phyloP scores from a whole-genome alignment of 2,329 filamentous ascomycete genomes.

The Fusarium circinatum region DNA sequence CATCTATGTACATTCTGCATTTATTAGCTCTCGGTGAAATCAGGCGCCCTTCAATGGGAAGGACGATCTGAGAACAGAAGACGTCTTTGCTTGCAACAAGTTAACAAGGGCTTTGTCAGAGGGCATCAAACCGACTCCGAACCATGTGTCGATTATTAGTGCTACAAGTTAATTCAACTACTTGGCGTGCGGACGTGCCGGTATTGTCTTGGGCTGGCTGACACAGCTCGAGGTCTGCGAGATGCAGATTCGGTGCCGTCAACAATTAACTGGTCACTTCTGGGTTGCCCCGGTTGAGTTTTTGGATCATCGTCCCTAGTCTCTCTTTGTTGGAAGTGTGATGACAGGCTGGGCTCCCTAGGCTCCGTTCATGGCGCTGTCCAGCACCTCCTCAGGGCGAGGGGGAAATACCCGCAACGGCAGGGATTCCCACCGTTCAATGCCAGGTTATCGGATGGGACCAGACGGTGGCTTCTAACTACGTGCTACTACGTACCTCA shows the following conservation, averaged over 20 bases:
- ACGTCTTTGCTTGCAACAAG: conserved; percentile 17
- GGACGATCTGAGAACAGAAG: conserved; percentile 7
- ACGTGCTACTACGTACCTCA: conserved; percentile 17
- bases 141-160: conserved; percentile 40
- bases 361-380: conserved; percentile 30
- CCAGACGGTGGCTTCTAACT: conserved; percentile 43
- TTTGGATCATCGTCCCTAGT: conserved; percentile 40
- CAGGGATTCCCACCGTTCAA: conserved; percentile 37
- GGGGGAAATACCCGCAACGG: conserved; percentile 31
- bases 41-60: conserved; percentile 16
- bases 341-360: conserved; percentile 33
- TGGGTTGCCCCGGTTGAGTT: conserved; percentile 38
- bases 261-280: conserved; percentile 31
- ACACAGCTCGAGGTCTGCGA: conserved; percentile 33
- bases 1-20: not conserved
- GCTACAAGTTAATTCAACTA: conserved; percentile 31
- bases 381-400: conserved; percentile 27
- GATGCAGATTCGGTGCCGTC: conserved; percentile 37
- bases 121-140: conserved; percentile 13
- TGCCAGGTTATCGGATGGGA: conserved; percentile 43
- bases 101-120: conserved; percentile 20
- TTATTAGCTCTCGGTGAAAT: conserved; percentile 30
- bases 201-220: conserved; percentile 34
- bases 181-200: conserved; percentile 25
- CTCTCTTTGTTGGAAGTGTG: conserved; percentile 33